A percentile compares a stretch with the other conserved stretches of the same genome.
These are phyloP conservation scores for Selaginella moellendorffii DNA, from an alignment of 75 land plant genomes.

Conservation along the genomic window DNA sequence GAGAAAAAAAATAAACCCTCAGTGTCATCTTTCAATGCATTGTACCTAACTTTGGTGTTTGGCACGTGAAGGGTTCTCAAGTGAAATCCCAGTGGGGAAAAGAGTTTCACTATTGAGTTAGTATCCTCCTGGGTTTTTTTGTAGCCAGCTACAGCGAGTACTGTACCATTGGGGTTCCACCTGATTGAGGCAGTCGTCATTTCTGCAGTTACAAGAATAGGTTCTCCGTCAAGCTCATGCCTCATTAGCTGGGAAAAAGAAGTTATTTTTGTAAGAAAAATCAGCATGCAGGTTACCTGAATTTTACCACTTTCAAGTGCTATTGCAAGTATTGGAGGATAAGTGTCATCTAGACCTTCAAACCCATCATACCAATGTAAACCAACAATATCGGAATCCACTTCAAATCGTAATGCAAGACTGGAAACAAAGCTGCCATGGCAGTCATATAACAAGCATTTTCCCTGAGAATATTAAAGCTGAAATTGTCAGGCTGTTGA, in stretches of 20 bases:
- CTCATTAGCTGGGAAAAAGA: conserved; percentile 24
- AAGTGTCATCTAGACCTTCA: conserved; percentile 22
- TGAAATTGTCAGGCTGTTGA: not conserved
- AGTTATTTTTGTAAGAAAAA: not conserved
- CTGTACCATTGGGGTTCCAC: conserved; percentile 30
- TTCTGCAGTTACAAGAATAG: conserved; percentile 17
- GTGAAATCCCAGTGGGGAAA: conserved; percentile 23
- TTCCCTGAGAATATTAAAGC: conserved; percentile 13
- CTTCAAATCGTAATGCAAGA: conserved; percentile 15
- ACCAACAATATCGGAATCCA: conserved; percentile 13
- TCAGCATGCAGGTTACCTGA: conserved; percentile 16
- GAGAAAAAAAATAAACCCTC: not conserved
- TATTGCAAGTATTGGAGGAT: conserved; percentile 25
- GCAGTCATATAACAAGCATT: conserved; percentile 23
- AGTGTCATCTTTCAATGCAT: not conserved
- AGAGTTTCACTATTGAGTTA: conserved; percentile 25
- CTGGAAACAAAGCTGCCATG: conserved; percentile 25
- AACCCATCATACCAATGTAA: conserved; percentile 28
- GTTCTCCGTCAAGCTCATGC: conserved; percentile 32
- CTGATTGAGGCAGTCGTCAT: conserved; percentile 21
- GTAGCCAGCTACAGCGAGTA: conserved; percentile 27
- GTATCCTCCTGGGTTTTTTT: conserved; percentile 13
- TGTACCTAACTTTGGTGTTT: conserved; percentile 21
- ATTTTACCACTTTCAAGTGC: conserved; percentile 20
- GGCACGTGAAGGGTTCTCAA: conserved; percentile 24